Base-by-base conservation (phyloP, 805 yeast species). In the Lipomyces chichibuensis region DNA sequence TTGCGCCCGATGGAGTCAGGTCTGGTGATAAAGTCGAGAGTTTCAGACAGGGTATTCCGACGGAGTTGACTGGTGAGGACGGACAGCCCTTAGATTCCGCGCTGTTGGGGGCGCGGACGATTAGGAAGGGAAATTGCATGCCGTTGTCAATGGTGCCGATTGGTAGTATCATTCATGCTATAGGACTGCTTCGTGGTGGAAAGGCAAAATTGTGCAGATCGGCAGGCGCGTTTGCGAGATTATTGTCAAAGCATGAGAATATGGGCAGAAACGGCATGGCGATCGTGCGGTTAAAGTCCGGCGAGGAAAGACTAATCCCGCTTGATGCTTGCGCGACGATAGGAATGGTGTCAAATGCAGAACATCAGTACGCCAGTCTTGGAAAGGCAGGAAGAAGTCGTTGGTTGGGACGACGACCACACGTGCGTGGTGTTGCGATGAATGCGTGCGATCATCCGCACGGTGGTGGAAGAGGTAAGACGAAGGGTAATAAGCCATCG, bases 391-490 rank as follows among this genome's bases (percentile, higher is more conserved):
- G 99, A 75, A 87, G 98, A 80, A 84, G 89, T 62, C 88, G 99
- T 78, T 89, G 92, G 84, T 82, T 90, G 77, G 99, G 98, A 71
- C 88, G 89, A 75, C 88, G 98, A 80, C 99, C 99, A 49, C 87
- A 88, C 61, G 98, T 93, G 52, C 89, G 99, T 83, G 99, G 99
- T 85, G 91, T 92, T 74, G 98, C 99, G 60, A 92, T 91, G 97
- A 95, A 95, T 81, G 95, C 95, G 71, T 87, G 88, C 77, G 98
- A 95, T 80, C 99, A 95, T 83, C 99, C 99, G 72, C 93, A 92
- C 76, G 99, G 99, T 84, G 99, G 99, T 88, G 99, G 99, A 82
- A 88, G 99, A 85, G 99, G 99, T 86, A 95, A 95, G 80, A 90
- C 97, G 69, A 95, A 95, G 87, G 91, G 97, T 71, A 93, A 94